Conservation (phyloP, 169 alveolate species). For the Theileria annulata region DNA sequence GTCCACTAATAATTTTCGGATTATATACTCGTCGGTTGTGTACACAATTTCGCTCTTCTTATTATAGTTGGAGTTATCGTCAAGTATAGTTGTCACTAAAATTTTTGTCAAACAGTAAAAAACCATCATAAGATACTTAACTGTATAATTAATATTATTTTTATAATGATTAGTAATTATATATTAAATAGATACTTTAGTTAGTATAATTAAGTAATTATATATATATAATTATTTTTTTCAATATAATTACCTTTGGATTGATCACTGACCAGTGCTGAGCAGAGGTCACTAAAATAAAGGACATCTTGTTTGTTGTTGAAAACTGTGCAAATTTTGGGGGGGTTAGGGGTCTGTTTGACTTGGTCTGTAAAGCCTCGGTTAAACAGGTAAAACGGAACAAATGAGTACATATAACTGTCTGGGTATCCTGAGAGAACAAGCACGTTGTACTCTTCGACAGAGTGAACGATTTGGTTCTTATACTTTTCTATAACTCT, state of each 20-base stretch:
- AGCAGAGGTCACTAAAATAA: conserved; percentile 43
- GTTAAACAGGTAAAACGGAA: conserved; percentile 56
- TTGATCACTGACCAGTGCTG: conserved; percentile 24
- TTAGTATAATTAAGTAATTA: background rate
- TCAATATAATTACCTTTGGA: conserved; percentile 20
- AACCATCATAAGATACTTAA: background rate
- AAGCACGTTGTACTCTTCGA: conserved; percentile 52
- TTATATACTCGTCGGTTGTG: conserved; percentile 37
- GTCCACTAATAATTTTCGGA: conserved; percentile 55
- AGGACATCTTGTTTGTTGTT: conserved; percentile 3
- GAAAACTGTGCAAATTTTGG: conserved; percentile 47
- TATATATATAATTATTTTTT: background rate
- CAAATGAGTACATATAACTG: conserved; percentile 27
- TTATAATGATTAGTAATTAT: too few species aligned
- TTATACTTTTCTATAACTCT: conserved; percentile 19
- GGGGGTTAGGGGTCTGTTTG: conserved; percentile 31
- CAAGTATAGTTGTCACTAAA: conserved; percentile 21
- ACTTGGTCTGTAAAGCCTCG: conserved; percentile 46
- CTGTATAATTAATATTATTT: background rate
- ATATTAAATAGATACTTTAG: too few species aligned
- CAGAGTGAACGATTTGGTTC: conserved; percentile 45
- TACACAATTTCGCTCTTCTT: conserved; percentile 36
- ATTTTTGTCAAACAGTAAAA: background rate
- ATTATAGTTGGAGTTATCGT: background rate
- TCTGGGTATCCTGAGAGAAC: conserved; percentile 46